Evolutionary conservation across 2,329 filamentous ascomycete species (phyloP), one percentile per base, ranked within the genome.

Genomic region (Lachnellula arida): DNA sequence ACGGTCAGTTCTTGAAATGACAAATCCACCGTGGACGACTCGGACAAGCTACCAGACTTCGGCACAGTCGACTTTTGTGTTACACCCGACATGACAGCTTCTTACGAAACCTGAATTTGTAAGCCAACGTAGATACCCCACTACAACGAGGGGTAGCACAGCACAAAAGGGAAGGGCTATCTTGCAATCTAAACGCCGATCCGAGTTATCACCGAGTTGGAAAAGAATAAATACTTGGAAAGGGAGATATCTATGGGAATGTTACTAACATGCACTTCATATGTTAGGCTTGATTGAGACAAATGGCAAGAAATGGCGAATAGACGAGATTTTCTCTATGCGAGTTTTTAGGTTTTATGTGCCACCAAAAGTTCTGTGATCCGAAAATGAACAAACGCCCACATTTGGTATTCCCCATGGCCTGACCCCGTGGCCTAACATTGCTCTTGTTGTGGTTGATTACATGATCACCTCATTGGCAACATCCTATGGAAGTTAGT

Each of bases 391-490:
- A 44, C 47, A 40, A 19, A 46, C 51, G 44, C 46, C 50, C 28
- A 43, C 25, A 5, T 32, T 49, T 46, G 25, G 49, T 48, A 17
- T 49, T 42, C 28, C 43, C 28, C 40, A n/a, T 32, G 28, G 28
- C 28, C 28, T 32, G 28, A 32, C 28, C 28, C 28, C n/a, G 34
- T 49, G 48, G 48, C 49, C 43, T 42, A 46, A 44, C n/a, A 60
- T 49, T 49, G 23, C 1, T 51, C 11, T 32, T 25, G n/a, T 9
- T 12, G 15, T 28, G 25, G 51, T 46, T 25, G 34, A 49, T 80
- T 82, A 97, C 92, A 97, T 97, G 72, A 97, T 97, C 69, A 96
- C 89, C 72, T 87, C 84, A 68, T 93, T 92, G 60, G 84, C 75
- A 57, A 96, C 91, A 72, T 96, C 91, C 87, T 91, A 63, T n/a